Conservation (phyloP, 1,139 yeast genomes). For the Taphrina confusa region DNA sequence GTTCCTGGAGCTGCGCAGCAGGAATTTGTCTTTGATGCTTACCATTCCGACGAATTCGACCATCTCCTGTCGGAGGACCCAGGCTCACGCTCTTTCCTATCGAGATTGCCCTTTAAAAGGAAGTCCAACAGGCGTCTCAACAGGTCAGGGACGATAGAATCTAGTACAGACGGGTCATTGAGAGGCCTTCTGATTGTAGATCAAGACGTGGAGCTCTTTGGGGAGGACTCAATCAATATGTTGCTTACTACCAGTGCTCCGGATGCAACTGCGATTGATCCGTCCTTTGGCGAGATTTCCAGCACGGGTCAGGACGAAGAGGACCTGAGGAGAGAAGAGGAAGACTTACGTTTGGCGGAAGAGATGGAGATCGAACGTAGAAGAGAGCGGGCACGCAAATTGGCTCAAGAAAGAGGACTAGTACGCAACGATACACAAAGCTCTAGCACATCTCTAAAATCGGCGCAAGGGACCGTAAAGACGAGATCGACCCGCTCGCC, state of each 20-base stretch:
- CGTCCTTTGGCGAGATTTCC: background rate
- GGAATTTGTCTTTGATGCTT: conserved; percentile 2
- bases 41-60: conserved; percentile 16
- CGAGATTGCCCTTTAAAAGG: conserved; percentile 15
- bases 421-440: background rate
- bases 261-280: conserved; percentile 1
- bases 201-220: conserved; percentile 12
- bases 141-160: background rate
- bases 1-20: background rate
- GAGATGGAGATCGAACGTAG: conserved; percentile 4
- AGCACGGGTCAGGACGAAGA: conserved; percentile 6
- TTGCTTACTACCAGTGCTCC: conserved; percentile 4
- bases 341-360: conserved; percentile 9
- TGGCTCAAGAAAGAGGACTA: conserved; percentile 14
- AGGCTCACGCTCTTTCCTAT: conserved; percentile 11
- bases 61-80: conserved; percentile 12
- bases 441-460: background rate
- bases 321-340: conserved; percentile 8
- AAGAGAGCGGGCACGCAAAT: conserved; percentile 3
- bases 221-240: conserved; percentile 19
- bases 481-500: conserved; percentile 2
- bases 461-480: background rate
- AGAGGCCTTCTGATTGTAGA: conserved; percentile 11
- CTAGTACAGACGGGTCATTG: conserved; percentile 6
- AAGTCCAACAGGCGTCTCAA: background rate